Evolutionary conservation across 345 rosid species (phyloP).

Genomic region (Cardamine chenopodiifolia): DNA sequence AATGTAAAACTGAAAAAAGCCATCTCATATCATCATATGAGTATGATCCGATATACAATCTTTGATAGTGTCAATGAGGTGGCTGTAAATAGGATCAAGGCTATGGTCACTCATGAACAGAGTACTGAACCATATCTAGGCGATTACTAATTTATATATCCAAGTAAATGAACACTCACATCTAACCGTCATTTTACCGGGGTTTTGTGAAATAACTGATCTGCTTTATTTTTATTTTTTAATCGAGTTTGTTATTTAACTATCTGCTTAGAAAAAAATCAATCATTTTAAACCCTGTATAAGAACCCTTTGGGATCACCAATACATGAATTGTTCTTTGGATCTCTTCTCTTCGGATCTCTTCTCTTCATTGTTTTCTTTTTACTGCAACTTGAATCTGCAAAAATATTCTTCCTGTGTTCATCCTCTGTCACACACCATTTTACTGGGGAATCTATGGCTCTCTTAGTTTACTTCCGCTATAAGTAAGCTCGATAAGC

Average conservation of each 20-base stretch:
- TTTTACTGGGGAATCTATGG: constrained; percentile 11
- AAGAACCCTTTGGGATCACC: constrained; percentile 26
- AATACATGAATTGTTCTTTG: constrained; percentile 13
- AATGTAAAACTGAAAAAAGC: no score
- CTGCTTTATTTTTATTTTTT: not conserved
- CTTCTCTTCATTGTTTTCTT: not conserved
- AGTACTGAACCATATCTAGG: no score
- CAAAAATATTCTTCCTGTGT: not conserved
- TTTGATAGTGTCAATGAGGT: no score
- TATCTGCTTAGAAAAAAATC: not conserved
- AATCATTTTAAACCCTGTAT: constrained; percentile 11
- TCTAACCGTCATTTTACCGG: not conserved
- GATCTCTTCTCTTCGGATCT: not conserved
- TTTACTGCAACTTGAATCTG: constrained; percentile 14
- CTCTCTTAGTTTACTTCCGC: constrained; percentile 46
- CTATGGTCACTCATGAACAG: no score
- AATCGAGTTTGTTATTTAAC: not conserved
- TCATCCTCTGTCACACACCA: constrained; percentile 5
- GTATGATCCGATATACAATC: no score
- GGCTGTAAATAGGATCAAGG: no score
- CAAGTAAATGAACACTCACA: not conserved
- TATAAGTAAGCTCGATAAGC: constrained; percentile 64
- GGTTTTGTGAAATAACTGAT: not conserved
- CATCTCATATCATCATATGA: no score
- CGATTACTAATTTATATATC: no score